Evolutionary conservation across 164 flowering plant species (phyloP), one percentile per base, ranked within the genome.

Genomic region (Sedum album): DNA sequence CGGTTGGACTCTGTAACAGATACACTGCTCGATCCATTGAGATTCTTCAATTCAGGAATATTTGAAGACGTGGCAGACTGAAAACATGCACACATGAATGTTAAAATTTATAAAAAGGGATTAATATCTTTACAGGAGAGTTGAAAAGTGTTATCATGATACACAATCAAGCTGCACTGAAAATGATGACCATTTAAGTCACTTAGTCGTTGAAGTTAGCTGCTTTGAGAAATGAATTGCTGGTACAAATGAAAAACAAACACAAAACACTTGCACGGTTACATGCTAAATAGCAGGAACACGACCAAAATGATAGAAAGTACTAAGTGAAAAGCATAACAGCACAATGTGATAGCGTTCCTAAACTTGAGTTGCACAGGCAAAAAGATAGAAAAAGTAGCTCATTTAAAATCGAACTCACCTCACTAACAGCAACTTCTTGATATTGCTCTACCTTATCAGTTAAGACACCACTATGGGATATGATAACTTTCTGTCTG

Each of bases 401-500:
- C 31, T 26, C 20, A 13, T 10, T 57, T 57, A 26, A 2, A 57
- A 57, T 13, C 62, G 14, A 49, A 49, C 46, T 71, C 67, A 81
- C 84, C 82, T 78, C 68, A 51, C 28, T 51, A 65, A 28, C 69
- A 66, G 61, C 57, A 71, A 36, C 21, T 41, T 35, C 60, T 65
- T 67, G 60, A 70, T 17, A 70, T 68, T 71, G 69, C 41, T 75
- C 72, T 69, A 53, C 36, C 51, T 30, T 23, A 48, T 35, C 64
- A 25, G 72, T 41, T 62, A 70, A 25, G 65, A 20, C 44, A 53
- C 71, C 75, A 38, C 42, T 38, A n/a, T 28, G 33, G 49, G 77
- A 61, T 44, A 15, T n/a, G 55, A 70, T 66, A 44, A 62, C 70
- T 41, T 65, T 66, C 23, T 71, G 63, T 13, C 33, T 60, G 1